Evolutionary conservation across 2,329 filamentous ascomycete species (phyloP), one percentile per base, ranked within the genome.

Genomic region (Cercospora berteroae): DNA sequence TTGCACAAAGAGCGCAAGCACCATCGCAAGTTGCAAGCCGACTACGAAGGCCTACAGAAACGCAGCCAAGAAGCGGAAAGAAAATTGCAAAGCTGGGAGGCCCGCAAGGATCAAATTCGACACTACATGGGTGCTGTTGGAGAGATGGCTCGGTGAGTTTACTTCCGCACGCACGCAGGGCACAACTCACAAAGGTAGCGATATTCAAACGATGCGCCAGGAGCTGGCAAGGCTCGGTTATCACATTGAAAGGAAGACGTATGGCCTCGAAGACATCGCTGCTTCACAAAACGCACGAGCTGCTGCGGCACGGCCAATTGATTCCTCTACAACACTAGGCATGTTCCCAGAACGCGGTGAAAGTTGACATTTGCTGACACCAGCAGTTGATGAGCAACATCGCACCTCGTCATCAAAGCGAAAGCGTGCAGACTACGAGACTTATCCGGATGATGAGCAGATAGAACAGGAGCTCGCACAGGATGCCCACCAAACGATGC

Each of bases 101-200:
- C 69, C 70, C 66, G 76, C 48, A 67, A 76, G 62, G 68, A 70
- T 61, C 63, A 76, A 71, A 73, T 80, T 66, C 76, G 76, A 27
- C 76, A 79, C 44, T 79, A 79, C 39, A 74, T 80, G 16, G 70
- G 73, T 29, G 74, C 78, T 20, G 78, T 80, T 9, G 69, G 70
- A 3, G 76, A 76, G 42, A 74, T 79, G 39, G 67, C 76, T 20
- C 66, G 69, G 78, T 80, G 62, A 66, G 67, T 20, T 18, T 31
- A 27, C 44, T n/a, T 16, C 29, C 7, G n/a, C 25, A 20, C 27
- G n/a, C 44, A 16, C 57, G 6, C n/a, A 5, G 13, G 6, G 18
- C 7, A 16, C 4, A 10, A 52, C 59, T 73, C 36, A 69, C 63
- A 16, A 55, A 7, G 10, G 18, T 31, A 78, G 76, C 42, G 77